Conservation (phyloP, 2,329 filamentous ascomycete genomes). For the Alternaria sp. region DNA sequence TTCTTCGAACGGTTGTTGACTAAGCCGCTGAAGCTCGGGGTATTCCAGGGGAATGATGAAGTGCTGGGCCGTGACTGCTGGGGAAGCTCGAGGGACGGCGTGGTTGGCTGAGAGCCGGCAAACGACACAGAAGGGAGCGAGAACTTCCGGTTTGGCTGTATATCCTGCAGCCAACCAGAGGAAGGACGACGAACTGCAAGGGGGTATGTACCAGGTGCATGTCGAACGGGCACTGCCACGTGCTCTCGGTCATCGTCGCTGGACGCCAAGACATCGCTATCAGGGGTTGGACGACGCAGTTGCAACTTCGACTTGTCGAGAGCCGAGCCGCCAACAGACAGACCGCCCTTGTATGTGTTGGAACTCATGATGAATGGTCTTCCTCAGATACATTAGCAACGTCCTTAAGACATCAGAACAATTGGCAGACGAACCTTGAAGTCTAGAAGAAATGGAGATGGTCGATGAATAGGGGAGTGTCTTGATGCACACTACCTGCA, state of each 20-base stretch:
- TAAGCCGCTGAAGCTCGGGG: slow-evolving; percentile 41
- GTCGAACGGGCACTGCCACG: slow-evolving; percentile 34
- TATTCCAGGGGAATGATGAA: slow-evolving; percentile 56
- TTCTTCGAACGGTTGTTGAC: slow-evolving; percentile 35
- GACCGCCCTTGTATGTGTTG: slow-evolving; percentile 37
- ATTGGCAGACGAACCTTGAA: slow-evolving; percentile 23
- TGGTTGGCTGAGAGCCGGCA: slow-evolving; percentile 81
- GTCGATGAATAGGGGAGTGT: slow-evolving; percentile 4
- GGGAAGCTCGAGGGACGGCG: slow-evolving; percentile 73
- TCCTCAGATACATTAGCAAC: slow-evolving; percentile 17
- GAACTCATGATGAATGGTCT: slow-evolving; percentile 35
- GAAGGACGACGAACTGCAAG: slow-evolving; percentile 40
- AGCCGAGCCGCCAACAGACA: slow-evolving; percentile 40
- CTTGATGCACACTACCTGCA: slow-evolving; percentile 19
- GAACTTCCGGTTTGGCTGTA: slow-evolving; percentile 72
- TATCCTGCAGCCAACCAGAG: slow-evolving; percentile 80
- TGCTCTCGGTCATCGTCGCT: slow-evolving; percentile 89
- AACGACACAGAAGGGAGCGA: slow-evolving; percentile 75
- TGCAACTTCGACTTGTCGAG: slow-evolving; percentile 73
- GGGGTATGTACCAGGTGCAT: slow-evolving; percentile 31
- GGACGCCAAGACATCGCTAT: slow-evolving; percentile 91
- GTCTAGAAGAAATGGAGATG: slow-evolving; percentile 1
- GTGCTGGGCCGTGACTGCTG: slow-evolving; percentile 52
- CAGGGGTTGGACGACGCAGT: slow-evolving; percentile 83
- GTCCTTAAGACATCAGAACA: not conserved